Percentiles rank a stretch among this genome's conserved stretches.
phyloP scores from a whole-genome alignment of 2,329 filamentous ascomycete genomes.

The Cordyceps farinosa region DNA sequence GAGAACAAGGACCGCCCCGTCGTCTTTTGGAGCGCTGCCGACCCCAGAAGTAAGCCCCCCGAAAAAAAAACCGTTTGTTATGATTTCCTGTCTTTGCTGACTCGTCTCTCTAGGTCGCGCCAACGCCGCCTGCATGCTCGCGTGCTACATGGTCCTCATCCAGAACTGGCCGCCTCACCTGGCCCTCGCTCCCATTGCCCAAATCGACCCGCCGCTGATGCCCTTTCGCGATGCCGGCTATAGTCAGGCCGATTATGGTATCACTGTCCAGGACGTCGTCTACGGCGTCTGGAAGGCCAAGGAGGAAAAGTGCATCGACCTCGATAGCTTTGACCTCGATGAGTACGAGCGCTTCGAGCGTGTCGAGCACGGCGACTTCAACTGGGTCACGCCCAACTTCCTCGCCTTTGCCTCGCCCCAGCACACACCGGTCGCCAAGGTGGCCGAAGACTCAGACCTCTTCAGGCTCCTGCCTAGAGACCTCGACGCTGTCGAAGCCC shows the following conservation, averaged over 20 bases:
- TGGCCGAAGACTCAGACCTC: slow-evolving; percentile 68
- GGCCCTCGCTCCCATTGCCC: slow-evolving; percentile 89
- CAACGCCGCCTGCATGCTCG: slow-evolving; percentile 91
- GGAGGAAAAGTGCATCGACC: slow-evolving; percentile 84
- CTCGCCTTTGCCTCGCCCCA: slow-evolving; percentile 95
- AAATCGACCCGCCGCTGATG: slow-evolving; percentile 97
- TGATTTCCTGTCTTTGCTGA: slow-evolving; percentile 1
- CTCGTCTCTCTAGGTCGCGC: slow-evolving; percentile 63
- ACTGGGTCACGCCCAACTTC: slow-evolving; percentile 96
- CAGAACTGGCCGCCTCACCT: slow-evolving; percentile 97
- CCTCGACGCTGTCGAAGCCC: slow-evolving; percentile 65
- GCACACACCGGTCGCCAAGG: slow-evolving; percentile 68
- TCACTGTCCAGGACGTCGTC: slow-evolving; percentile 95
- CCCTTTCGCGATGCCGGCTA: slow-evolving; percentile 98
- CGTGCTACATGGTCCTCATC: slow-evolving; percentile 98
- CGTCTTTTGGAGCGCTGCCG: slow-evolving; percentile 92
- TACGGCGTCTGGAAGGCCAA: slow-evolving; percentile 99
- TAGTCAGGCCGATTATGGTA: slow-evolving; percentile 93
- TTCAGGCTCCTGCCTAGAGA: slow-evolving; percentile 73
- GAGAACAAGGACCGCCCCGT: slow-evolving; percentile 87
- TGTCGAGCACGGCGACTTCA: slow-evolving; percentile 98
- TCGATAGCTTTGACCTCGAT: slow-evolving; percentile 93
- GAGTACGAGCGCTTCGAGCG: slow-evolving; percentile 96
- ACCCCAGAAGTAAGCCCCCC: slow-evolving; percentile 72
- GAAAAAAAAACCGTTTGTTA: not conserved